Base-by-base conservation (phyloP, 202 grass and related monocot species). In the Carex sylvatica region DNA sequence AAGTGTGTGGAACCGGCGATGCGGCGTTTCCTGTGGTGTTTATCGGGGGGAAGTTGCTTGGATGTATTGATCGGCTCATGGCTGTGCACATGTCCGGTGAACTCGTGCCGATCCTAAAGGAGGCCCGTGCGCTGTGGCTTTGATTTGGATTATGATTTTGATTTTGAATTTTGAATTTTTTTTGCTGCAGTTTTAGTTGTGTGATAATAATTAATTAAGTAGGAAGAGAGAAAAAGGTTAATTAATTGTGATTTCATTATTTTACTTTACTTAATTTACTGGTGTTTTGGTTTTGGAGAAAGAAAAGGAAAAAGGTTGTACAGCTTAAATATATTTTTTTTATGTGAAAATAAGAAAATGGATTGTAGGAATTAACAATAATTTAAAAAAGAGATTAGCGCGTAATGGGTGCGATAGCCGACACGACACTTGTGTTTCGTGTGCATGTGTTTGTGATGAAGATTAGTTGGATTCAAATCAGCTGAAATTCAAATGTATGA, bases 51-150 rank as follows among this genome's bases (percentile, higher is more conserved):
- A 89, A 90, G 85, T 83, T 95, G 15, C 83, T 98, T 6, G 95
- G 95, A 0, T 92, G 92, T 0, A 87, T 98, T 0, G 95, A 98
- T 73, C 87, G 91, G 24, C 90, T 98, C 83, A 98, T 98, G 91
- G 92, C 96, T 66, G 92, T 98, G 49, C 96, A 98, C 75, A 98
- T 98, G 75, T 88, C 96, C 61, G 96, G 96, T 76, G 96, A 98
- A 53, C 96, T 98, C 46, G 92, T 98, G 87, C 92, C 95, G 51
- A 98, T 95, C 69, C 84, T 98, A 16, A 98, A 98, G 91, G 85
- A 93, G 83, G 95, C 95, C 82, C 91, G 92, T 6, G 95, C 95
- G 30, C 95, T 98, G 36, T 98, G 92, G 92, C 92, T 98, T 23
- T 80, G 49, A 87, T 87, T 77, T 58, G 3, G 3, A 54, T 33